Base-by-base conservation (phyloP, 1,284 basidiomycete genomes). In the Tilletia walkeri region DNA sequence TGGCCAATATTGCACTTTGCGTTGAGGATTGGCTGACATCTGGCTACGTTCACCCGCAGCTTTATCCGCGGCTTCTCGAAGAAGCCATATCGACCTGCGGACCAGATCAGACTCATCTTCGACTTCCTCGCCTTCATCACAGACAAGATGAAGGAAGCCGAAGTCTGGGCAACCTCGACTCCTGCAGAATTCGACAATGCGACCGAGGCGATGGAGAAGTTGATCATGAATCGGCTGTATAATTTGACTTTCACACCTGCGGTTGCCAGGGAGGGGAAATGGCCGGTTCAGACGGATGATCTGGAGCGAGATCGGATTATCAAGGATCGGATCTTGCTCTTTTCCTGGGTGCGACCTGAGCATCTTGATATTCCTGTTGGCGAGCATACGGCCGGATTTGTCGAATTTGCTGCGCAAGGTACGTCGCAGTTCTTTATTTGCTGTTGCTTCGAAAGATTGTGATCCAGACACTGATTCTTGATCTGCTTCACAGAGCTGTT, bases 191-290 rank as follows among this genome's bases (percentile, higher is more conserved):
- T 99, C 78, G 96, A 98, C 72, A 95, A 97, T 78, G 94, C 95
- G 0, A 89, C 94, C 86, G 95, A 99, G 85, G 95, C 94, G 67
- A 98, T 99, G 93, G 95, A 99, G 87, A 99, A 99, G 85, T 88
- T 99, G 10, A 94, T 99, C 78, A 99, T 99, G 96, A 99, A 99
- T 80, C 87, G 95, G 66, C 86, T 98, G 69, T 98, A 96, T 84
- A 74, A 75, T 0, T 79, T 76, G 69, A 82, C 82, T 0, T 82
- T 82, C 66, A 75, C 79, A 9, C 82, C 81, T 12, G 81, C 82
- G 12, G 77, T 83, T 2, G 75, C 76, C 36, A 75, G 75, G 45
- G 82, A 82, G 54, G 82, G 82, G 4, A 70, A 75, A 5, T 82
- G 81, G 79, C 71, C 71, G 3, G 80, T 82, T 2, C 93, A 85